A percentile compares a stretch with the other conserved stretches of the same genome.
Conservation (phyloP, 495 filamentous ascomycete species). For the Penicillium riverlandense region DNA sequence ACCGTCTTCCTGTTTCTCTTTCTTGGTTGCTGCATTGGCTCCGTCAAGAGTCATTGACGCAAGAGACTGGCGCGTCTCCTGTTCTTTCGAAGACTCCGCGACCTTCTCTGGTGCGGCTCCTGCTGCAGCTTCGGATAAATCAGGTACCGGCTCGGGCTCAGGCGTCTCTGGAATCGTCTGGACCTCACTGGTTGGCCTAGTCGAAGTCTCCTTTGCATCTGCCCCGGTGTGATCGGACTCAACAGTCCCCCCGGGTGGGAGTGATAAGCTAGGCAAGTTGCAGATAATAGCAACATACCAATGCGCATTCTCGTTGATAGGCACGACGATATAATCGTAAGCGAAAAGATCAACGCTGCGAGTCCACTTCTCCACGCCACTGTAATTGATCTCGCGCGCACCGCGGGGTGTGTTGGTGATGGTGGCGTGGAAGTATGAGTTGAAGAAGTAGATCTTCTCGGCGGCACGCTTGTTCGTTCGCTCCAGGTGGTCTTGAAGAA, state of each 20-base stretch:
- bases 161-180: slow-evolving; percentile 32
- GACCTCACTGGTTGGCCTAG: slow-evolving; percentile 12
- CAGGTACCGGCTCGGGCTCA: slow-evolving; percentile 8
- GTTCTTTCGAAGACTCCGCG: slow-evolving; percentile 11
- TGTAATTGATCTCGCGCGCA: slow-evolving; percentile 61
- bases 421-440: slow-evolving; percentile 82
- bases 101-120: not conserved
- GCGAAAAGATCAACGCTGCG: slow-evolving; percentile 75
- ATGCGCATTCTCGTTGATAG: slow-evolving; percentile 78
- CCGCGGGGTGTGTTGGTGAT: slow-evolving; percentile 54
- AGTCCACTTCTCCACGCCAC: slow-evolving; percentile 84
- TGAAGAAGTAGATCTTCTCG: slow-evolving; percentile 75
- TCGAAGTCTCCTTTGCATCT: slow-evolving; percentile 6
- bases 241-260: slow-evolving; percentile 16
- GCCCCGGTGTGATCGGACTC: slow-evolving; percentile 1
- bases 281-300: slow-evolving; percentile 98
- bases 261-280: slow-evolving; percentile 59
- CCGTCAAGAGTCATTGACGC: slow-evolving; percentile 20
- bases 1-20: slow-evolving; percentile 1
- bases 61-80: slow-evolving; percentile 14
- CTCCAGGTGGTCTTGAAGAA: slow-evolving; percentile 59
- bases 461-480: slow-evolving; percentile 47
- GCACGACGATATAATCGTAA: slow-evolving; percentile 85
- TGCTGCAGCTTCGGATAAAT: not conserved
- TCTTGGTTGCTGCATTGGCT: not conserved